These are phyloP conservation scores for Peronospora destructor DNA, from an alignment of 352 stramenopile species.

Conservation along the genomic window DNA sequence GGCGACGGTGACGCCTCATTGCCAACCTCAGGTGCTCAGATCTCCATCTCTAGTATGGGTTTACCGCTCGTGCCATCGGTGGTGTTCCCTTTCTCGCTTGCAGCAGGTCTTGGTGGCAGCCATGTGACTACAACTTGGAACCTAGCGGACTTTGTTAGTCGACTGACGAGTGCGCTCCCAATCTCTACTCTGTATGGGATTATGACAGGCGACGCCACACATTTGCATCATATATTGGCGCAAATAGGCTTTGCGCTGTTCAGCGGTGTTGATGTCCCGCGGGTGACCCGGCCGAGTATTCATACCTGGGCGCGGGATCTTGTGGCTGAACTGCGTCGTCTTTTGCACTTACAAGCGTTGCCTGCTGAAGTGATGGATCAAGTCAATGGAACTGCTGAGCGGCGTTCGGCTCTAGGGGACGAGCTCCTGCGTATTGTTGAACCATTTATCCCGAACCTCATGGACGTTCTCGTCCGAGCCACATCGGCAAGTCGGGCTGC, in stretches of 20 bases:
- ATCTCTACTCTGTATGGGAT: constrained; percentile 48
- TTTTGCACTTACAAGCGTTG: constrained; percentile 34
- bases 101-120: constrained; percentile 31
- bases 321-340: constrained; percentile 36
- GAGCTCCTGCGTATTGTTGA: constrained; percentile 45
- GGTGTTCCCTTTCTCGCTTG: constrained; percentile 48
- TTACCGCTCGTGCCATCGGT: constrained; percentile 41
- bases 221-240: constrained; percentile 49
- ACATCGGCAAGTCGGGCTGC: constrained; percentile 49
- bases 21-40: constrained; percentile 12
- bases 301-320: constrained; percentile 49
- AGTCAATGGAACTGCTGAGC: constrained; percentile 18
- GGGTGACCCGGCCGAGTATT: constrained; percentile 46
- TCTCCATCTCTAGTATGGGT: constrained; percentile 34
- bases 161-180: constrained; percentile 39
- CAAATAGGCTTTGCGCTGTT: constrained; percentile 54
- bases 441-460: constrained; percentile 50
- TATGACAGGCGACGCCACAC: constrained; percentile 36
- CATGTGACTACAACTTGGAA: constrained; percentile 51
- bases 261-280: constrained; percentile 53
- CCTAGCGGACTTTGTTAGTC: constrained; percentile 46
- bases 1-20: constrained; percentile 3
- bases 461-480: constrained; percentile 51
- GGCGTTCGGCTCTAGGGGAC: constrained; percentile 28
- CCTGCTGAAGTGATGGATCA: constrained; percentile 31